Evolutionary conservation across 2,329 filamentous ascomycete species (phyloP).

Genomic region (Arthrobotrys sinensis): DNA sequence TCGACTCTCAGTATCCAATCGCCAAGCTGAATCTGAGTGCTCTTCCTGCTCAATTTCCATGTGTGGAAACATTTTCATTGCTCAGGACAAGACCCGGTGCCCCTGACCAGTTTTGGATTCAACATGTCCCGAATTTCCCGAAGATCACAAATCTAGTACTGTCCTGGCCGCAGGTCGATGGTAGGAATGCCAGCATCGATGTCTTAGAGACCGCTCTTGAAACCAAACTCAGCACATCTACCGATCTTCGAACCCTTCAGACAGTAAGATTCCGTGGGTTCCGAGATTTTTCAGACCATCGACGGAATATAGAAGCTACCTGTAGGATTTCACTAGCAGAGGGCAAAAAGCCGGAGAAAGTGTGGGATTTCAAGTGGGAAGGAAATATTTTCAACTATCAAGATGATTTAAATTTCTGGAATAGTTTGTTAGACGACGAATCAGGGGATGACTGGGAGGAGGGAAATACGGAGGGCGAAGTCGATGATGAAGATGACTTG

Average conservation of each 20-base stretch:
- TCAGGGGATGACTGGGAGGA: conserved; percentile 1
- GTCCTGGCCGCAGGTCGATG: not conserved
- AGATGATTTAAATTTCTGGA: not conserved
- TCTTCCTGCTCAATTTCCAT: not conserved
- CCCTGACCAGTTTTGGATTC: not conserved
- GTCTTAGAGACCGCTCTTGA: not conserved
- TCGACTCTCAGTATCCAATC: not conserved
- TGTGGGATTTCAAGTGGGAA: not conserved
- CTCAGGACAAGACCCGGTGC: not conserved
- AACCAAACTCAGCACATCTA: not conserved
- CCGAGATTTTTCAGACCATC: not conserved
- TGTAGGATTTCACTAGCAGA: not conserved
- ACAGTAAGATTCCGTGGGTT: not conserved
- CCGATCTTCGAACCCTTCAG: not conserved
- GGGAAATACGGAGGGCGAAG: conserved; percentile 5
- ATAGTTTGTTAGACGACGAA: not conserved
- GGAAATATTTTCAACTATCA: not conserved
- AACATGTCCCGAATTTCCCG: not conserved
- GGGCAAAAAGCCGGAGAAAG: not conserved
- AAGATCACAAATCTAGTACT: not conserved
- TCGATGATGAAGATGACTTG: not conserved
- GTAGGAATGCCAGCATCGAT: not conserved
- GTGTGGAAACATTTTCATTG: conserved; percentile 1
- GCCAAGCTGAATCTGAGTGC: not conserved
- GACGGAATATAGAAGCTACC: conserved; percentile 2